Evolutionary conservation across 139 green algal species (phyloP), one percentile per base, ranked within the genome.

Genomic region (Chlorella sp.): DNA sequence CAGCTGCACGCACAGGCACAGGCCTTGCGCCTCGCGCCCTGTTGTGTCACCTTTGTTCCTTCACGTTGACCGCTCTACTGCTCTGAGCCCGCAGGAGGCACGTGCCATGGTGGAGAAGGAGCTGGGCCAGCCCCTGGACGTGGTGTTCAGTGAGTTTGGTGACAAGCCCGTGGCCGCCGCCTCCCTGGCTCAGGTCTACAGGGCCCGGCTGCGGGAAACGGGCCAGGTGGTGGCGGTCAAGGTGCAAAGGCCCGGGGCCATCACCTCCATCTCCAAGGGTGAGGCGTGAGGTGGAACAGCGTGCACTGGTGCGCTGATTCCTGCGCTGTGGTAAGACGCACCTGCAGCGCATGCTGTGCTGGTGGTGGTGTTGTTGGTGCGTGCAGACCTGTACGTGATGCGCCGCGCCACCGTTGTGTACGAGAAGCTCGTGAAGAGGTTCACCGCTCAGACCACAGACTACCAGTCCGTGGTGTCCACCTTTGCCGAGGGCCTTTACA

Each of bases 351-450:
- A n/a, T n/a, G n/a, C n/a, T n/a, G n/a, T n/a, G n/a, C n/a, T n/a
- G n/a, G n/a, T n/a, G n/a, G n/a, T n/a, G n/a, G n/a, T n/a, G n/a
- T n/a, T n/a, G n/a, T n/a, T n/a, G n/a, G n/a, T n/a, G n/a, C n/a
- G n/a, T n/a, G n/a, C 80, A 91, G 92, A 97, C 76, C 82, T 97
- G 69, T 96, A 95, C 71, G 90, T 98, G 3, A 78, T 98, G 80
- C 73, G 91, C 0, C 79, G 91, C 5, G 92, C 85, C 0, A 82
- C 92, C 31, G 87, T 89, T 2, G 83, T 93, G 76, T 96, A 95
- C 66, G 87, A 97, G 84, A 72, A 80, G 62, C 68, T 97, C 2
- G 84, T 96, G 5, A 82, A 86, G 64, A 35, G 71, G n/a, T 93
- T 92, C 77, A 89, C 90, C 3, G 84, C 88, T 0, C 88, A 96